These are phyloP conservation scores for Asterochloris erici DNA, from an alignment of 139 green algal species.

Conservation along the genomic window DNA sequence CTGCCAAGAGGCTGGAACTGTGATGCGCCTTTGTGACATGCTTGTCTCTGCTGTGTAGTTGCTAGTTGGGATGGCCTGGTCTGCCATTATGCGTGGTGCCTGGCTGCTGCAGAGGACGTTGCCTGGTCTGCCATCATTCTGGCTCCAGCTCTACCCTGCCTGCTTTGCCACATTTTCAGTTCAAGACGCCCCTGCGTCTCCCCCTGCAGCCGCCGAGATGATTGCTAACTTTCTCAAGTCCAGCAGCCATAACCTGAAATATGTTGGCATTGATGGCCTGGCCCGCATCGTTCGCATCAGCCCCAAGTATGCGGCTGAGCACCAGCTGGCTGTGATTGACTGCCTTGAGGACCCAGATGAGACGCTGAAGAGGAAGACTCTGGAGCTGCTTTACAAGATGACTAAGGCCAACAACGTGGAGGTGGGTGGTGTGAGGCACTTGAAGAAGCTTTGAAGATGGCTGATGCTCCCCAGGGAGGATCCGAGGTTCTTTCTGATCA, in stretches of 20 bases:
- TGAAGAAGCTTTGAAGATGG: no score
- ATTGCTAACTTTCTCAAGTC: slow-evolving; percentile 76
- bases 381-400: slow-evolving; percentile 96
- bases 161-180: neutral
- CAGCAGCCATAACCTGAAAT: slow-evolving; percentile 78
- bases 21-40: no score
- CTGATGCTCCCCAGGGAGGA: no score
- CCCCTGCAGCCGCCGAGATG: slow-evolving; percentile 56
- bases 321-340: slow-evolving; percentile 96
- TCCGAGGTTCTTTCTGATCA: no score
- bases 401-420: slow-evolving; percentile 91
- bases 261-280: slow-evolving; percentile 84
- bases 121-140: neutral
- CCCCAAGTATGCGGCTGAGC: slow-evolving; percentile 64
- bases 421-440: slow-evolving; percentile 25
- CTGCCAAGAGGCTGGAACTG: neutral
- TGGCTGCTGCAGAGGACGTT: neutral
- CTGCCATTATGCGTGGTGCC: no score
- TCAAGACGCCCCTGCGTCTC: neutral
- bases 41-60: no score
- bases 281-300: slow-evolving; percentile 71
- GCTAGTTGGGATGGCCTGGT: neutral
- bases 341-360: slow-evolving; percentile 95
- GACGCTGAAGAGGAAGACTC: slow-evolving; percentile 90
- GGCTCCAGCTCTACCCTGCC: neutral